Evolutionary conservation across 345 rosid species (phyloP).

Genomic region (Linum trigynum): DNA sequence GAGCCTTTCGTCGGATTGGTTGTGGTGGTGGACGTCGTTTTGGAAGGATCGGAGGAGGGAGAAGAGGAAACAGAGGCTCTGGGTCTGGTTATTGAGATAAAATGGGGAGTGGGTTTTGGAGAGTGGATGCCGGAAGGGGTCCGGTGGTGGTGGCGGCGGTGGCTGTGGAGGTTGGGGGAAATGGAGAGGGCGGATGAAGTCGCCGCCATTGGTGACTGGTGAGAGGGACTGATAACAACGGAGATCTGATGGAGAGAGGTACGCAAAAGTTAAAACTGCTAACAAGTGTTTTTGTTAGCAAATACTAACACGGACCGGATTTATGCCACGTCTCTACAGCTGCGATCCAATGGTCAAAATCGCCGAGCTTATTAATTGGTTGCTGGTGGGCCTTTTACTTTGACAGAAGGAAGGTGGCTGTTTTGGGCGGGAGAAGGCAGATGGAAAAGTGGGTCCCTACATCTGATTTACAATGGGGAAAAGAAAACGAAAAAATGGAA

Average conservation of each 20-base stretch:
- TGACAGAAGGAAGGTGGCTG: too few relatives aligned
- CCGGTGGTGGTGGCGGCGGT: slow-evolving; percentile 2
- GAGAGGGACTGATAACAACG: background rate
- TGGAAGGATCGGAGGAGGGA: slow-evolving; percentile 7
- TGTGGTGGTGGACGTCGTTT: slow-evolving; percentile 5
- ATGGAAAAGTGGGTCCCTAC: too few relatives aligned
- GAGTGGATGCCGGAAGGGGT: background rate
- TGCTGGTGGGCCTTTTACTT: too few relatives aligned
- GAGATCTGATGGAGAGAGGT: background rate
- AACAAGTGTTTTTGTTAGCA: too few relatives aligned
- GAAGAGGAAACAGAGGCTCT: slow-evolving; percentile 11
- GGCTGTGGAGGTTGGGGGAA: slow-evolving; percentile 7
- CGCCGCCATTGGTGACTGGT: slow-evolving; percentile 19
- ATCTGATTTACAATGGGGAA: too few relatives aligned
- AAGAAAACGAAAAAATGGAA: too few relatives aligned
- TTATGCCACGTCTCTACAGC: too few relatives aligned
- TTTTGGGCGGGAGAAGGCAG: too few relatives aligned
- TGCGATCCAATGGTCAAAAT: too few relatives aligned
- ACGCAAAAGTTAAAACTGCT: too few relatives aligned
- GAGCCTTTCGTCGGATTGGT: slow-evolving; percentile 5
- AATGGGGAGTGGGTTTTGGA: slow-evolving; percentile 11
- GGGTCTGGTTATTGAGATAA: slow-evolving; percentile 4
- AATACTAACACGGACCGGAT: too few relatives aligned
- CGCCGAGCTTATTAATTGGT: too few relatives aligned
- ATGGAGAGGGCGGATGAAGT: slow-evolving; percentile 14